A percentile compares a stretch with the other conserved stretches of the same genome.
Evolutionary conservation across 805 yeast species (phyloP).

Genomic region (Zygoascus ofunaensis): DNA sequence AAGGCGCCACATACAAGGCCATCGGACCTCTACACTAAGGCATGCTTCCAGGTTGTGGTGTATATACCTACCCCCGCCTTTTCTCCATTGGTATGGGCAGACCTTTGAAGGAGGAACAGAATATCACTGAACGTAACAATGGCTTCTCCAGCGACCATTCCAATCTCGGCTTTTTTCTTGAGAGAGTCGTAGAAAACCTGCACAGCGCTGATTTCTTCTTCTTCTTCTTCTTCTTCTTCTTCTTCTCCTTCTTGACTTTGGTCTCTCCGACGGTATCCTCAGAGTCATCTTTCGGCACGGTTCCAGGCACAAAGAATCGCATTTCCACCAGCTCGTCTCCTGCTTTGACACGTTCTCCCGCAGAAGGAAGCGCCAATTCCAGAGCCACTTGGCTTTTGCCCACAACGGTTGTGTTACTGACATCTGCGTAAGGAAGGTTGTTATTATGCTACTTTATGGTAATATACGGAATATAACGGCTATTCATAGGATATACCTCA

Average conservation of each 20-base stretch:
- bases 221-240: slow-evolving; percentile 29
- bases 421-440: slow-evolving; percentile 73
- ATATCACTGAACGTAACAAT: slow-evolving; percentile 88
- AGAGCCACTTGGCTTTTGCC: slow-evolving; percentile 91
- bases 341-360: slow-evolving; percentile 48
- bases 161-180: slow-evolving; percentile 88
- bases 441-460: too few relatives aligned
- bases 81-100: too few relatives aligned
- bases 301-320: slow-evolving; percentile 90
- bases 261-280: slow-evolving; percentile 14
- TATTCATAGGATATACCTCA: too few relatives aligned
- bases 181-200: slow-evolving; percentile 80
- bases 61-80: too few relatives aligned
- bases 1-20: too few relatives aligned
- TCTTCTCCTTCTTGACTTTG: slow-evolving; percentile 31
- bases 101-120: slow-evolving; percentile 86
- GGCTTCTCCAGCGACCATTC: slow-evolving; percentile 89
- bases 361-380: slow-evolving; percentile 56
- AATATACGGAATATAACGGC: too few relatives aligned
- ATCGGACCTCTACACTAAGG: too few relatives aligned
- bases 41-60: too few relatives aligned
- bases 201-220: slow-evolving; percentile 59
- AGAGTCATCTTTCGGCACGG: slow-evolving; percentile 37
- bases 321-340: slow-evolving; percentile 96
- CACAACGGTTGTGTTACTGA: slow-evolving; percentile 78